Base-by-base conservation (phyloP, 352 stramenopile genomes). In the Phytophthora citrophthora region DNA sequence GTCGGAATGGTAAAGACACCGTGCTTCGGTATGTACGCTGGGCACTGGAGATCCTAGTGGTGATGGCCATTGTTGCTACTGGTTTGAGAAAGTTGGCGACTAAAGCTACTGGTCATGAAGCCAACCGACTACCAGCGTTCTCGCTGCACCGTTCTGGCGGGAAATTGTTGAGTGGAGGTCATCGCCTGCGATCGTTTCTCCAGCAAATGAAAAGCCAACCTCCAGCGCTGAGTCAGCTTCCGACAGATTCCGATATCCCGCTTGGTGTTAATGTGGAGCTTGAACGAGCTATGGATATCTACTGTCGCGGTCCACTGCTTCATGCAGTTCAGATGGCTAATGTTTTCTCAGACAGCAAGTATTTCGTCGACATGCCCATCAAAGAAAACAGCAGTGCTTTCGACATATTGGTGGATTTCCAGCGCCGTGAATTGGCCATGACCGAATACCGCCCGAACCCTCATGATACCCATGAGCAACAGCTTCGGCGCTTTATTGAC, bases 341-440 rank as follows among this genome's bases (percentile, higher is more conserved):
- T 13, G 69, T 98, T 18, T 98, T 95, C 51, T 64, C 77, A 5
- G 93, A 98, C 78, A 91, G 81, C 72, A 98, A 98, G 59, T 85
- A 95, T 57, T 98, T 98, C 61, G 93, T 98, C 4, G 91, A 97
- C 65, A 97, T 97, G 91, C 91, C 93, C 4, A 88, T 98, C 70
- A 93, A 91, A 65, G 32, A 64, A 8, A 93, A 91, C 66, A 92
- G 72, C 47, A 90, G 74, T 41, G 71, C 77, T 4, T 89, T 88
- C 51, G 62, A 90, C 15, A 86, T 94, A 46, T 71, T 90, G 18
- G 49, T 90, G 24, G 83, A 92, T 54, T 95, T 95, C 41, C 54
- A 89, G 51, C 67, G 74, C 11, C 76, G 76, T 10, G 64, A 64
- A 24, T 67, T 93, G 32, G 70, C 78, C 8, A 77, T 83, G 72